These are phyloP conservation scores for Paecilomyces fulvus DNA, from an alignment of 2,329 filamentous ascomycete genomes.

Conservation along the genomic window DNA sequence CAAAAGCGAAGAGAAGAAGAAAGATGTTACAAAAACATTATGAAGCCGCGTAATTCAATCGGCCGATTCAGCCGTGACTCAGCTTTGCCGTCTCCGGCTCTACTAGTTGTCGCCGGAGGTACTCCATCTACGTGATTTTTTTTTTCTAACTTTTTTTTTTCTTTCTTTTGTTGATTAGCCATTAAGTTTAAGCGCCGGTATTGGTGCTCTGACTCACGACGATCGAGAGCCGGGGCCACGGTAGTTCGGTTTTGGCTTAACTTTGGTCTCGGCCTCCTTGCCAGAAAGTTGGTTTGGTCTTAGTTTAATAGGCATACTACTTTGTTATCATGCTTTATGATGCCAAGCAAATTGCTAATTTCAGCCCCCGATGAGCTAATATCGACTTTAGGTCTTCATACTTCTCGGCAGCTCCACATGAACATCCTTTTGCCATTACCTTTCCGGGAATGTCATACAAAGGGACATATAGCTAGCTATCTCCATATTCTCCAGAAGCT, in stretches of 20 bases:
- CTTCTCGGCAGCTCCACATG: no score
- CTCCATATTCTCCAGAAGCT: no score
- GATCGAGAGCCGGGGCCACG: background rate
- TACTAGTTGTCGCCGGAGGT: background rate
- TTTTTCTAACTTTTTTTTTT: no score
- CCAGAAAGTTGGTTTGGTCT: background rate
- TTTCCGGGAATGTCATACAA: no score
- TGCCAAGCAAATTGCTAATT: background rate
- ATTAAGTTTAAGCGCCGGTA: background rate
- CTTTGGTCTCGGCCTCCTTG: background rate
- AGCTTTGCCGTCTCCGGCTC: background rate
- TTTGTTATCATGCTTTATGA: background rate
- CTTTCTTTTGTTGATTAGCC: background rate
- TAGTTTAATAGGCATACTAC: no score
- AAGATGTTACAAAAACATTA: no score
- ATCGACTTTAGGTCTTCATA: no score
- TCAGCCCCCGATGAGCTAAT: no score
- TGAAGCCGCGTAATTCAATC: background rate
- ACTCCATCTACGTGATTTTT: background rate
- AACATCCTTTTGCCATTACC: no score
- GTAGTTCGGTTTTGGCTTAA: background rate
- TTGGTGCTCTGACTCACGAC: background rate
- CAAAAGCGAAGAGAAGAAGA: background rate
- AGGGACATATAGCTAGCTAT: no score
- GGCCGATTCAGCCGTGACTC: background rate